Conservation (phyloP, 2,329 filamentous ascomycete genomes). For the Trichophyton simii region DNA sequence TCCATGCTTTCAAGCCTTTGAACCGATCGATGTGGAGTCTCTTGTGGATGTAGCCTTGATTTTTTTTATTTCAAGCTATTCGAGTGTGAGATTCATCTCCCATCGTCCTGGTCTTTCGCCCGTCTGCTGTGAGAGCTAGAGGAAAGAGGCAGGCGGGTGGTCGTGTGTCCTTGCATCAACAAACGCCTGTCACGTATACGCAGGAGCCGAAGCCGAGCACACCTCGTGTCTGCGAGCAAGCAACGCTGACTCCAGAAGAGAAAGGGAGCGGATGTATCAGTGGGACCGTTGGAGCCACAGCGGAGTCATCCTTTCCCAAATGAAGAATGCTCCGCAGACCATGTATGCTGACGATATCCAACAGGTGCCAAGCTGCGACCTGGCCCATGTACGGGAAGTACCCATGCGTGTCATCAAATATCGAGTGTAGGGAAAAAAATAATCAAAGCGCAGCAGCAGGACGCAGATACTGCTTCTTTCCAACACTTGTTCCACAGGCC, state of each 20-base stretch:
- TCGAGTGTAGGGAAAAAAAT: background rate
- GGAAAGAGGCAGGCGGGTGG: background rate
- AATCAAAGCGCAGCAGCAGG: background rate
- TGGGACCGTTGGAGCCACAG: slow-evolving; percentile 5
- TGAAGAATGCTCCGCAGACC: slow-evolving; percentile 5
- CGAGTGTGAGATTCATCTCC: background rate
- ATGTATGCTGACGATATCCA: slow-evolving; percentile 5
- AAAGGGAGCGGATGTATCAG: background rate
- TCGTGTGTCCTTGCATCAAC: background rate
- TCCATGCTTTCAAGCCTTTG: slow-evolving; percentile 8
- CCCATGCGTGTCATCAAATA: slow-evolving; percentile 2
- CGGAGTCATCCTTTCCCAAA: slow-evolving; percentile 3
- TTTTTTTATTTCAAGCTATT: background rate
- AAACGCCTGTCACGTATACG: background rate
- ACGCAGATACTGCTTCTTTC: background rate
- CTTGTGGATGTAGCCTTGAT: background rate
- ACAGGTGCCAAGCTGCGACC: slow-evolving; percentile 3
- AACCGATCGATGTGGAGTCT: slow-evolving; percentile 1
- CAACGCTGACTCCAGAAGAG: background rate
- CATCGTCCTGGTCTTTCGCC: background rate
- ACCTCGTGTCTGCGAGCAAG: background rate
- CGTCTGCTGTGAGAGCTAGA: background rate
- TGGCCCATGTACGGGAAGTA: slow-evolving; percentile 1
- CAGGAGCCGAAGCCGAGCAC: background rate
- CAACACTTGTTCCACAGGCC: background rate